Base-by-base conservation (phyloP, 2,329 filamentous ascomycete species). In the Penicillium carneum region DNA sequence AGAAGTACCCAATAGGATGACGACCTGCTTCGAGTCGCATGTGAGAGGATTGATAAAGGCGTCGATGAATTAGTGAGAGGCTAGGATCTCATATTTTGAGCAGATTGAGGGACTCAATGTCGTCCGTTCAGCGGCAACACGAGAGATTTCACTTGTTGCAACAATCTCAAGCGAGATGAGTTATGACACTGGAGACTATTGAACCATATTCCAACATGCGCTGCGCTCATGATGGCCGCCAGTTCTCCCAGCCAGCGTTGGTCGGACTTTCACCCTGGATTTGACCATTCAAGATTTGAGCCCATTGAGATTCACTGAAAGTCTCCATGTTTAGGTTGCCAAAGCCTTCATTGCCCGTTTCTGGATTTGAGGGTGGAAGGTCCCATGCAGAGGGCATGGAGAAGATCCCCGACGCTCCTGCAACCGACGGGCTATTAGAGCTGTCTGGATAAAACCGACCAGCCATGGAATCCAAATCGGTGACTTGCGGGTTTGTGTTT, bases 231-330 rank as follows among this genome's bases (percentile, higher is more conserved):
- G 67, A 64, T 47, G 52, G 59, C 4, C 66, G 67, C 68, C 69
- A 78, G 33, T 67, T 70, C 38, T 71, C 68, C 73, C 74, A 76
- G 8, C 69, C 65, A 47, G 68, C 42, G 0, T 51, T 52, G 48
- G 46, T 60, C 9, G 51, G 57, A 43, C 54, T 55, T 29, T 59
- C 61, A 12, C 70, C 63, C 57, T 77, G 55, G 1, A 77, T 69
- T 41, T 59, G 56, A 18, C 6, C 39, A 26, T 69, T 65, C 60
- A 79, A 58, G 1, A 78, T 69, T 29, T 76, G 71, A 3, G 73
- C 71, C 74, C 77, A 80, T 41, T 78, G 75, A 4, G 71, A 70
- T 18, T 77, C 76, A 29, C 62, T 74, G 8, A 77, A 64, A 14
- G 68, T 57, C 33, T 72, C 73, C 49, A 77, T 60, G 16, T 68